Base-by-base conservation (phyloP, 768 basidiomycete genomes). In the Fomitopsis pulvina region DNA sequence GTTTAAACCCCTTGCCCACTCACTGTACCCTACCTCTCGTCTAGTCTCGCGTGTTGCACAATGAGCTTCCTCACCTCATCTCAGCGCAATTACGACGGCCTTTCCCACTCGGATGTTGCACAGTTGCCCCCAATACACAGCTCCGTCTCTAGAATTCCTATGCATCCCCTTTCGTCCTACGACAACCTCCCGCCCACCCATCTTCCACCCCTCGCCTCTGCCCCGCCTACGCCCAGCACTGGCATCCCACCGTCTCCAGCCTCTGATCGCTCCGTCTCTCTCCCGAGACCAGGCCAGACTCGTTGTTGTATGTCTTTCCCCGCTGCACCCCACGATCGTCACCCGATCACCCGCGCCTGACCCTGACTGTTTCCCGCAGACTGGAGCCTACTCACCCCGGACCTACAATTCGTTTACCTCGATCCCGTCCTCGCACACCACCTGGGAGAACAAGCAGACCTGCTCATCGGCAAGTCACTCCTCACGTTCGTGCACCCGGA, bases 401-500 rank as follows among this genome's bases (percentile, higher is more conserved):
- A 85, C 63, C 77, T 92, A 44, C 70, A 77, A 45, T 90, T 90
- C 68, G 78, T 92, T 53, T 91, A 88, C 67, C 75, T 90, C 55
- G 90, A 92, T 70, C 90, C 90, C 52, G 82, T 88, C 48, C 75
- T 92, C 54, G 73, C 79, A 12, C 65, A 55, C 61, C 89, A 92
- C 64, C 82, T 92, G 58, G 78, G 74, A 30, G 75, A 79, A 45
- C 81, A 92, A 65, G 83, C 87, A 0, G 71, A 77, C n/a, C 61
- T 69, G 26, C 76, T 92, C 58, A 69, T 87, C 52, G 86, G 83
- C 55, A 80, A 78, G 61, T 80, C 81, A 16, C 76, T 92, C 40
- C 71, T 92, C 50, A 71, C 73, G 34, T 92, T 88, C 63, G 84
- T 92, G 29, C 90, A 92, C 61, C 90, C 90, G 52, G 88, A 90